Percentiles rank a stretch among this genome's conserved stretches.
These are phyloP conservation scores for Adansonia madagascariensis DNA, from an alignment of 441 rosid genomes.

Conservation along the genomic window DNA sequence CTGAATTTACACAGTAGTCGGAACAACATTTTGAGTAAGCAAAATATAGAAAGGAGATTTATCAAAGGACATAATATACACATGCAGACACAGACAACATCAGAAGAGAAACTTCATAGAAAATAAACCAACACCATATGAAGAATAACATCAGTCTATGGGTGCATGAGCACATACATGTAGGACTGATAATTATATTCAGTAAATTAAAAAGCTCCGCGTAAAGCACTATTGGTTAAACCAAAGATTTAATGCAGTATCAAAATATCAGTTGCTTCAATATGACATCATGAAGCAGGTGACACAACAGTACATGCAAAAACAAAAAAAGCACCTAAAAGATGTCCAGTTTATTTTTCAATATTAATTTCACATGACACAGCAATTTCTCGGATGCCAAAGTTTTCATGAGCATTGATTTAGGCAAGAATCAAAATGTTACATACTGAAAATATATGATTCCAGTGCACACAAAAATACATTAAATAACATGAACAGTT, in stretches of 20 bases:
- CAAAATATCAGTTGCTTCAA: not conserved
- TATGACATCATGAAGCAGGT: not conserved
- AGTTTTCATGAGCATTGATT: not conserved
- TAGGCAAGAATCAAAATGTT: conserved; percentile 3
- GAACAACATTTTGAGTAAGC: not conserved
- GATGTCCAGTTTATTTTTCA: conserved; percentile 4
- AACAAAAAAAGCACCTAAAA: not conserved
- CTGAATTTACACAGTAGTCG: not conserved
- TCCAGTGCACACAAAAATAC: not conserved
- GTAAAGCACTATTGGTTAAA: not conserved
- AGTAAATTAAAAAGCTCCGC: conserved; percentile 4
- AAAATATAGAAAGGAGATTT: not conserved
- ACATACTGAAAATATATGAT: not conserved
- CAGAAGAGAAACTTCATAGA: not conserved
- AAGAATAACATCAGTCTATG: not conserved
- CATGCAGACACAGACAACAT: conserved; percentile 3
- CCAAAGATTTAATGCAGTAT: not conserved
- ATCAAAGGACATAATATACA: not conserved
- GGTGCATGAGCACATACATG: not conserved
- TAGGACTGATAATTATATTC: not conserved
- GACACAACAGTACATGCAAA: conserved; percentile 12
- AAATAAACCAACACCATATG: not conserved
- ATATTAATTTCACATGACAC: conserved; percentile 13
- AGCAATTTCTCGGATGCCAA: conserved; percentile 10
- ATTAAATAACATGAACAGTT: conserved; percentile 3